Conservation (phyloP, 2,329 filamentous ascomycete genomes). For the Paracamarosporium sp. region DNA sequence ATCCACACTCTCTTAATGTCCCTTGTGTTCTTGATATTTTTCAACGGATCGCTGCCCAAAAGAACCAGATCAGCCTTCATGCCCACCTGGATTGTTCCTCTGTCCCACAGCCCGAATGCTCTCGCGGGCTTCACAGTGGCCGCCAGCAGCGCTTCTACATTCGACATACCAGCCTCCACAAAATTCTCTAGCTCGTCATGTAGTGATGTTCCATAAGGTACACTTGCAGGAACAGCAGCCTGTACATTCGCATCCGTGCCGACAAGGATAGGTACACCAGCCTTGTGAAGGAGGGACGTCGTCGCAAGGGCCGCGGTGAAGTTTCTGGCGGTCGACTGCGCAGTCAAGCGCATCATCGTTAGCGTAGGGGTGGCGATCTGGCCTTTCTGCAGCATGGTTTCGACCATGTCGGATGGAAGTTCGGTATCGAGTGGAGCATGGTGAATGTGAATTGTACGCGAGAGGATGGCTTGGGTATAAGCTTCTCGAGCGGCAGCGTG, state of each 20-base stretch:
- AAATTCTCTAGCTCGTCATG: conserved; percentile 21
- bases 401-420: background rate
- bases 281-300: conserved; percentile 19
- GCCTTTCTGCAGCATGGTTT: background rate
- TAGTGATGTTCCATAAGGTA: conserved; percentile 24
- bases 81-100: conserved; percentile 25
- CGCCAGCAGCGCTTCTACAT: conserved; percentile 27
- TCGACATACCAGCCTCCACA: conserved; percentile 33
- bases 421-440: conserved; percentile 4
- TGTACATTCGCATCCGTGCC: conserved; percentile 35
- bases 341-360: conserved; percentile 8
- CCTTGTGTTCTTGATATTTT: conserved; percentile 8
- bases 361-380: conserved; percentile 8
- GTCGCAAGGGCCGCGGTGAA: conserved; percentile 1
- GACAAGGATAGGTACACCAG: conserved; percentile 34
- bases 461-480: background rate
- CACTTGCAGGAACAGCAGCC: conserved; percentile 26
- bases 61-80: conserved; percentile 8
- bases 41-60: conserved; percentile 5
- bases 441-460: conserved; percentile 5
- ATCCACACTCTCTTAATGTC: conserved; percentile 10
- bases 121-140: conserved; percentile 31
- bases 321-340: background rate
- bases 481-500: background rate
- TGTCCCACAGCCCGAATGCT: conserved; percentile 33